Evolutionary conservation across 2,329 filamentous ascomycete species (phyloP).

Genomic region (Ilyonectria destructans): DNA sequence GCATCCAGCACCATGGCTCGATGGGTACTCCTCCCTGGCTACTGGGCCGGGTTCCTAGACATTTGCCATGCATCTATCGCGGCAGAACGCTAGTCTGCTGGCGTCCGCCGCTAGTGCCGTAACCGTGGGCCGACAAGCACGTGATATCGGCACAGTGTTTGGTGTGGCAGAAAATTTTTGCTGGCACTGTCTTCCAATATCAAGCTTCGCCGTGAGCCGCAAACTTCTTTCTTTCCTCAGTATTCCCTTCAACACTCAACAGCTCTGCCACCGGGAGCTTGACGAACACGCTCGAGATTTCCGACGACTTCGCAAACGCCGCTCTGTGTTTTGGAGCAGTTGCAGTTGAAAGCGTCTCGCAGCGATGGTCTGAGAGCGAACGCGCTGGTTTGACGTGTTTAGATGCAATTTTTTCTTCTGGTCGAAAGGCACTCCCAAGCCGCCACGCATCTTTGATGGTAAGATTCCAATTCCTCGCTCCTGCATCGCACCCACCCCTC

Average conservation of each 20-base stretch:
- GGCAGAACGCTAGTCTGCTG: constrained; percentile 33
- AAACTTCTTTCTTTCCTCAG: constrained; percentile 35
- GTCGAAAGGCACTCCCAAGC: constrained; percentile 1
- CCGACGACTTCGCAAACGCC: constrained; percentile 27
- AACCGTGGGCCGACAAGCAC: constrained; percentile 41
- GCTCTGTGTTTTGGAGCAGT: constrained; percentile 38
- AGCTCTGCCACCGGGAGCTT: constrained; percentile 16
- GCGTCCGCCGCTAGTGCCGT: constrained; percentile 42
- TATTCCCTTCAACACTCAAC: constrained; percentile 37
- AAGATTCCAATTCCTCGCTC: constrained; percentile 43
- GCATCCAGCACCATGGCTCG: constrained; percentile 29
- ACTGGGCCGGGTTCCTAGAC: constrained; percentile 17
- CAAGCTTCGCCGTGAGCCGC: constrained; percentile 45
- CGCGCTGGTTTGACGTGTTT: constrained; percentile 27
- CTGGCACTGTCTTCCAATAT: constrained; percentile 55
- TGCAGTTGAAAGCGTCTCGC: constrained; percentile 7
- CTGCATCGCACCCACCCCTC: constrained; percentile 41
- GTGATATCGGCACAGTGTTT: constrained; percentile 47
- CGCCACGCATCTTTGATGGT: constrained; percentile 38
- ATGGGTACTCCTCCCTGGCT: constrained; percentile 15
- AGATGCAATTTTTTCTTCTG: constrained; percentile 31
- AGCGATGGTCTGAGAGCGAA: constrained; percentile 23
- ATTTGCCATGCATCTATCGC: constrained; percentile 49
- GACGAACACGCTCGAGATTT: constrained; percentile 32
- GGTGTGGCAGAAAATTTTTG: constrained; percentile 45